These are phyloP conservation scores for Ogataea nonfermentans DNA, from an alignment of 805 yeast species.

Conservation along the genomic window DNA sequence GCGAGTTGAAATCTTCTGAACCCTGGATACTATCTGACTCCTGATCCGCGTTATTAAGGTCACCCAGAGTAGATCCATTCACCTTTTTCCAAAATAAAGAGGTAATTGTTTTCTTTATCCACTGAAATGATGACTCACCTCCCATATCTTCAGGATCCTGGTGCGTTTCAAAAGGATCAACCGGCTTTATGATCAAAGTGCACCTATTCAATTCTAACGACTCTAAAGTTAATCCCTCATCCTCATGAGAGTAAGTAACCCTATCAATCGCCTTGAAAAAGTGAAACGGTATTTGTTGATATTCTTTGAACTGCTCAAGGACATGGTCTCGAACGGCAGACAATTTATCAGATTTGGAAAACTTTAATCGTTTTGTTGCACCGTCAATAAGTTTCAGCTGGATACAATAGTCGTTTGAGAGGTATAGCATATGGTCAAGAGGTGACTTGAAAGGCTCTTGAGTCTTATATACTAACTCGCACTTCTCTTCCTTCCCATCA, in stretches of 20 bases:
- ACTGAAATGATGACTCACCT: conserved; percentile 19
- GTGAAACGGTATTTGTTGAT: conserved; percentile 47
- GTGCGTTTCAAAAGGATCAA: conserved; percentile 28
- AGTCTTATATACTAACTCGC: conserved; percentile 9
- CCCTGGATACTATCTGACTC: background rate
- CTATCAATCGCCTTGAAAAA: conserved; percentile 58
- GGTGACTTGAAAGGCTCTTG: conserved; percentile 22
- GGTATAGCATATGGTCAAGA: conserved; percentile 23
- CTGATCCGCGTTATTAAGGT: background rate
- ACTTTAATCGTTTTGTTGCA: conserved; percentile 49
- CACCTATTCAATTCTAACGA: conserved; percentile 64
- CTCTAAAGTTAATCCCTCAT: conserved; percentile 53
- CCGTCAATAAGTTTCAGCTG: conserved; percentile 68
- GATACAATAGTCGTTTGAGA: conserved; percentile 43
- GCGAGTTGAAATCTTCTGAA: too few relatives aligned
- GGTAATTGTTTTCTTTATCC: conserved; percentile 28
- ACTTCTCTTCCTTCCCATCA: conserved; percentile 38
- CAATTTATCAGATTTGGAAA: conserved; percentile 45
- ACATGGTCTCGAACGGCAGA: conserved; percentile 62
- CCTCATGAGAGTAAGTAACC: conserved; percentile 57
- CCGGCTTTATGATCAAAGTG: conserved; percentile 69
- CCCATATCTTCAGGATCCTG: conserved; percentile 11
- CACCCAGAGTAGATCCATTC: too few relatives aligned
- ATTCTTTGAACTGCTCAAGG: conserved; percentile 46
- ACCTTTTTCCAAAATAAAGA: conserved; percentile 10